Evolutionary conservation across 1,139 yeast genomes (phyloP), one percentile per base, ranked within the genome.

Genomic region (Yamadazyma sp.): DNA sequence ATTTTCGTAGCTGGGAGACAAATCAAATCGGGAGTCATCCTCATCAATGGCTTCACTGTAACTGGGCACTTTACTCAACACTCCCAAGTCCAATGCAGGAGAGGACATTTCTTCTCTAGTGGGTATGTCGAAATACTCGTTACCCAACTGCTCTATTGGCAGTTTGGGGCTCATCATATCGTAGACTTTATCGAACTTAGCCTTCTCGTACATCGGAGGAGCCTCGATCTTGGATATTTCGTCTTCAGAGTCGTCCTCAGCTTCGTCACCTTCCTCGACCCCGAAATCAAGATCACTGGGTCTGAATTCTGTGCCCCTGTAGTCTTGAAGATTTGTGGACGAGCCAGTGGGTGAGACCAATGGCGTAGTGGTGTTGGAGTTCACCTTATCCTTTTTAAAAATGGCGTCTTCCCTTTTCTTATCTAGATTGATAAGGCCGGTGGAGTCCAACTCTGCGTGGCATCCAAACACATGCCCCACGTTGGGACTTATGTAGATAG

Each of bases 401-500:
- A 72, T 57, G 4, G 62, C 47, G 40, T 65, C 73, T 30, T 67
- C 70, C 24, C 53, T 56, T 17, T 54, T 53, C 29, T 58, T 59
- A 11, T 55, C 57, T 18, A 70, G 56, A 24, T 71, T 61, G 51
- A 80, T 75, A 34, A 67, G 67, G 45, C 67, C 70, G 10, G 77
- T 76, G 18, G 67, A 63, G 43, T 80, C 85, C 21, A 80, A 57
- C 23, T 73, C 69, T 37, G 70, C 76, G 41, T 69, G 74, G 31
- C 77, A 61, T 0, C 83, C 86, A 22, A 66, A 56, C 31, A 78
- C 72, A 28, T 65, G 65, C 4, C 81, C 80, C 16, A 58, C 42
- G 34, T 67, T 68, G 3, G 85, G 77, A 36, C 82, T 77, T 7
- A 80, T 65, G 52, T 79, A 84, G 6, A 84, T 56, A 27, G 64